A percentile compares a stretch with the other conserved stretches of the same genome.
phyloP scores from a whole-genome alignment of 106 monocot species.

The Dioscorea dumetorum region DNA sequence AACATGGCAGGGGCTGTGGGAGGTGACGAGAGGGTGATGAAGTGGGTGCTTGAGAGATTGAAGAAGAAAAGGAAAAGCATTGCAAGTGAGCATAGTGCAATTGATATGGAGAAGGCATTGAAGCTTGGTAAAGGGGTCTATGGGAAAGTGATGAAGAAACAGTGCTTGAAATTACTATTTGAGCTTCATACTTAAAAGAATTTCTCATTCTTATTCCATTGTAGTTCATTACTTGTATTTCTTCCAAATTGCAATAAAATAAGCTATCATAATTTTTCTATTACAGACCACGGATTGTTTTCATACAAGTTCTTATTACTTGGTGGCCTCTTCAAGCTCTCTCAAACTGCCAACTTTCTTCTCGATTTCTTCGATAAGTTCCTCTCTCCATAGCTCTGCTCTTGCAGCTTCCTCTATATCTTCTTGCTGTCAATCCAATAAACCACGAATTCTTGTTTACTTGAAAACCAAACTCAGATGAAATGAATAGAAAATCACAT shows the following conservation, averaged over 20 bases:
- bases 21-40: conserved; percentile 72
- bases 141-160: conserved; percentile 74
- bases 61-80: conserved; percentile 18
- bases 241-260: no score
- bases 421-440: conserved; percentile 56
- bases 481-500: neutral
- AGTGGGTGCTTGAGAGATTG: conserved; percentile 23
- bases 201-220: no score
- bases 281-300: no score
- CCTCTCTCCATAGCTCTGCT: conserved; percentile 76
- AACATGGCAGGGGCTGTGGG: conserved; percentile 47
- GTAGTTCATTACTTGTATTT: no score
- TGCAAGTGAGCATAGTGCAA: neutral
- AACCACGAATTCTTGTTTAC: no score
- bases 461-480: no score
- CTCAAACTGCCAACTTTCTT: conserved; percentile 76
- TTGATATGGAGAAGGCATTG: conserved; percentile 48
- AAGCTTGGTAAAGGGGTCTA: conserved; percentile 51
- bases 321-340: conserved; percentile 76
- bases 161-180: conserved; percentile 48
- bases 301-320: conserved; percentile 66
- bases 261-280: no score
- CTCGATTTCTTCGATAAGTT: conserved; percentile 91
- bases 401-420: conserved; percentile 71
- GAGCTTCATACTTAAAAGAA: conserved; percentile 9